Evolutionary conservation across 371 early-diverging fungal genomes (phyloP).

Genomic region (Rhizomucor miehei): DNA sequence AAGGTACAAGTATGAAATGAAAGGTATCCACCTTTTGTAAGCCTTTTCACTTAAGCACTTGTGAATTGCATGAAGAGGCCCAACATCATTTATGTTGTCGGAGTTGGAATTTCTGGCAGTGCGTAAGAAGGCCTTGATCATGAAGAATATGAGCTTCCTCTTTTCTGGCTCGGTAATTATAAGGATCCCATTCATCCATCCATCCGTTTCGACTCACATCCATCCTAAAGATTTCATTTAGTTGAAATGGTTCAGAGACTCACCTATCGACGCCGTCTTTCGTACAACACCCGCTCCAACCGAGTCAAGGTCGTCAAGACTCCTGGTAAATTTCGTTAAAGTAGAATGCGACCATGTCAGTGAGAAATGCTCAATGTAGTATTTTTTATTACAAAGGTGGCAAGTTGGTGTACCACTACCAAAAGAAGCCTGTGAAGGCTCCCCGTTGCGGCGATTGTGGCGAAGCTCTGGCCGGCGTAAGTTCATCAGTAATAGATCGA

Average conservation of each 20-base stretch:
- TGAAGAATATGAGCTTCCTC: not conserved
- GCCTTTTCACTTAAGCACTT: too few relatives aligned
- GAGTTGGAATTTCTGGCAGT: too few relatives aligned
- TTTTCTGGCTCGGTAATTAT: too few relatives aligned
- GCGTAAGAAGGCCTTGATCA: not conserved
- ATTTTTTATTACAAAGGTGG: constrained; percentile 64
- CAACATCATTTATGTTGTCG: too few relatives aligned
- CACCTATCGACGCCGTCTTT: constrained; percentile 94
- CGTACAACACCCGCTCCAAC: constrained; percentile 99
- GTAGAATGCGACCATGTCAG: not conserved
- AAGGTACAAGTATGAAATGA: too few relatives aligned
- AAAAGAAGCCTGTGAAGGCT: constrained; percentile 89
- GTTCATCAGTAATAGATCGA: constrained; percentile 22
- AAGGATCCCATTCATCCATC: too few relatives aligned
- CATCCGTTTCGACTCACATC: not conserved
- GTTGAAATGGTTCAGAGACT: constrained; percentile 85
- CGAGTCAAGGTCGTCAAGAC: constrained; percentile 94
- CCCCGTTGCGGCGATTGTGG: constrained; percentile 98
- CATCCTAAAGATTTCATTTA: not conserved
- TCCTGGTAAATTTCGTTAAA: constrained; percentile 65
- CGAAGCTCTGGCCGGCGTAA: constrained; percentile 82
- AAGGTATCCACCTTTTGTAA: too few relatives aligned
- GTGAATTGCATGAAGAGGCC: too few relatives aligned
- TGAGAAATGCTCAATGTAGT: not conserved
- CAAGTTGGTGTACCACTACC: constrained; percentile 87